phyloP scores from a whole-genome alignment of 768 basidiomycete species.

The Boletus reticulatus region DNA sequence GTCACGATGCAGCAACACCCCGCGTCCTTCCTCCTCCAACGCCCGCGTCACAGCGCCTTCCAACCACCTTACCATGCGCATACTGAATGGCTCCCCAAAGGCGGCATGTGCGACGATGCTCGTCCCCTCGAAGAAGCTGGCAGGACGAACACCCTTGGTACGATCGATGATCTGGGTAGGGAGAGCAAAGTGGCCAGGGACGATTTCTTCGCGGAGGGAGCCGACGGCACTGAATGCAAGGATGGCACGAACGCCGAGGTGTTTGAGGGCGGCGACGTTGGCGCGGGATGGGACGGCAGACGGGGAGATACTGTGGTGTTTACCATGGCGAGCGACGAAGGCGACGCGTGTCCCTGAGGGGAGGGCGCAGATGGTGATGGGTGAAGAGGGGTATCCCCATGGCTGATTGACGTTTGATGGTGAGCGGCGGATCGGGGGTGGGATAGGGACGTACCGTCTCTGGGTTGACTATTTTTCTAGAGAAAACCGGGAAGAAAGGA shows the following conservation, averaged over 20 bases:
- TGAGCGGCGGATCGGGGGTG: neutral
- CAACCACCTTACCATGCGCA: slow-evolving; percentile 62
- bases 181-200: slow-evolving; percentile 84
- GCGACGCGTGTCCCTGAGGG: slow-evolving; percentile 80
- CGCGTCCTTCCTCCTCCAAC: slow-evolving; percentile 54
- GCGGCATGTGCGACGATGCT: slow-evolving; percentile 87
- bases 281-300: slow-evolving; percentile 82
- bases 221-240: slow-evolving; percentile 96
- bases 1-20: slow-evolving; percentile 70
- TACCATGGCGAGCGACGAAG: slow-evolving; percentile 90
- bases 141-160: slow-evolving; percentile 89
- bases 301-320: slow-evolving; percentile 75
- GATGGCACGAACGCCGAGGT: slow-evolving; percentile 83
- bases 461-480: slow-evolving; percentile 72
- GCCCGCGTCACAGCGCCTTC: slow-evolving; percentile 61
- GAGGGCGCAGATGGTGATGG: slow-evolving; percentile 88
- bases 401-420: slow-evolving; percentile 49
- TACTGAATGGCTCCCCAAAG: slow-evolving; percentile 91
- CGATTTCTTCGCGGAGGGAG: slow-evolving; percentile 89
- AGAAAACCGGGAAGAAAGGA: neutral
- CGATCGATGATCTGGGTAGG: slow-evolving; percentile 95
- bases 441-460: slow-evolving; percentile 60
- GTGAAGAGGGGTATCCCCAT: slow-evolving; percentile 90
- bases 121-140: slow-evolving; percentile 83
- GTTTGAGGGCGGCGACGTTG: slow-evolving; percentile 95